Conservation (phyloP, 164 flowering plant species). For the Tinospora cordifolia region DNA sequence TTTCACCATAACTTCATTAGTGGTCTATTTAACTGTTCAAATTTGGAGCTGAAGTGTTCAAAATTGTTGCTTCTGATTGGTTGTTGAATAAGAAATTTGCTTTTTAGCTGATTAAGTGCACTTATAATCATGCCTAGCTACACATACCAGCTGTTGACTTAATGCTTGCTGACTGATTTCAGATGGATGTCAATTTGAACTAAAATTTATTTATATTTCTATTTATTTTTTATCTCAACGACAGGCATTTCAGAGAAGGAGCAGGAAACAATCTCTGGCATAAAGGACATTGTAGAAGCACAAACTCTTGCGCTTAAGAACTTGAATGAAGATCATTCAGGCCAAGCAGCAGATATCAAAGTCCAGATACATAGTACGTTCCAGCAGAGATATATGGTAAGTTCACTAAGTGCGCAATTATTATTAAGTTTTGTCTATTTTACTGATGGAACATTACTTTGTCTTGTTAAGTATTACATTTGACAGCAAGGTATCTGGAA, state of each 20-base stretch:
- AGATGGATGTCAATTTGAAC: background rate
- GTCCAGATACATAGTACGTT: slow-evolving; percentile 49
- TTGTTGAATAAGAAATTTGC: no score
- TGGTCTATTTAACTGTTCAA: background rate
- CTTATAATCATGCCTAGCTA: no score
- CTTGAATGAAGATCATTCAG: slow-evolving; percentile 47
- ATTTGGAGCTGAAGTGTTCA: no score
- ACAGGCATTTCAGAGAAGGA: slow-evolving; percentile 61
- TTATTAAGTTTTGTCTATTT: background rate
- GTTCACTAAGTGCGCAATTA: slow-evolving; percentile 2
- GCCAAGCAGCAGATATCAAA: slow-evolving; percentile 46
- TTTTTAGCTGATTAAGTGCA: no score
- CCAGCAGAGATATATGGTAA: slow-evolving; percentile 63
- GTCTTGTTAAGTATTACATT: no score
- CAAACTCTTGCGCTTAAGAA: slow-evolving; percentile 40
- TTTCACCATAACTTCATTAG: background rate
- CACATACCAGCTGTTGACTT: background rate
- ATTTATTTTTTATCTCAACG: background rate
- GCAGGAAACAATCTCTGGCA: slow-evolving; percentile 37
- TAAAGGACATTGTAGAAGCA: slow-evolving; percentile 36
- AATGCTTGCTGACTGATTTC: background rate
- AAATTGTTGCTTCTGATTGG: background rate
- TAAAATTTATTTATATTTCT: background rate
- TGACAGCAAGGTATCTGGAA: background rate
- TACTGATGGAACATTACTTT: background rate